Evolutionary conservation across 1,284 basidiomycete species (phyloP).

Genomic region (Malassezia japonica): DNA sequence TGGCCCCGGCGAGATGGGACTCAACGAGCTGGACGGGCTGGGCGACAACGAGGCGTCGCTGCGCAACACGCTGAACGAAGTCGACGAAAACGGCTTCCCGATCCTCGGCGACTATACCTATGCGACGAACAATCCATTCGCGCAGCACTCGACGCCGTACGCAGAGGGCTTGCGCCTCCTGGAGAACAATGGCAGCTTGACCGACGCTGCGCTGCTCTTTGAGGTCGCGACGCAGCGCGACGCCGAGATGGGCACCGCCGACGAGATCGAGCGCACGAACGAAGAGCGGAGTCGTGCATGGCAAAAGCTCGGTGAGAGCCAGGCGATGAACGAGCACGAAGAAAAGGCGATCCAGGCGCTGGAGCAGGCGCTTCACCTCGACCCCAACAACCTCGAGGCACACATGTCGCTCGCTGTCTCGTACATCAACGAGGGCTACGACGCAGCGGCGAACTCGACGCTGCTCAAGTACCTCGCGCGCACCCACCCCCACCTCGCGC

Average conservation of each 20-base stretch:
- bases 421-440: constrained; percentile 90
- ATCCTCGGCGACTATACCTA: constrained; percentile 35
- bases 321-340: constrained; percentile 85
- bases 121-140: constrained; percentile 57
- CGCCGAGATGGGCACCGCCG: constrained; percentile 21
- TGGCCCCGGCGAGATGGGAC: constrained; percentile 26
- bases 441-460: constrained; percentile 75
- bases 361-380: constrained; percentile 56
- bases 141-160: constrained; percentile 53
- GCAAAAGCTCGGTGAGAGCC: constrained; percentile 82
- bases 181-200: constrained; percentile 66
- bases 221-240: constrained; percentile 62
- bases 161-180: constrained; percentile 58
- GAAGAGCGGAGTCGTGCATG: constrained; percentile 65
- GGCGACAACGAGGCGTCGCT: constrained; percentile 40
- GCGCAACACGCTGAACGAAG: constrained; percentile 29
- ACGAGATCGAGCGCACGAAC: constrained; percentile 63
- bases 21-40: constrained; percentile 33
- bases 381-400: constrained; percentile 60
- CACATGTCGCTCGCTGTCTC: constrained; percentile 66
- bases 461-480: constrained; percentile 76
- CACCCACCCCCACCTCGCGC: constrained; percentile 61
- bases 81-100: constrained; percentile 40
- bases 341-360: constrained; percentile 54
- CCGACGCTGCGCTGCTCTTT: constrained; percentile 70